Base-by-base conservation (phyloP, 805 yeast species). In the Ogataea wickerhamii region DNA sequence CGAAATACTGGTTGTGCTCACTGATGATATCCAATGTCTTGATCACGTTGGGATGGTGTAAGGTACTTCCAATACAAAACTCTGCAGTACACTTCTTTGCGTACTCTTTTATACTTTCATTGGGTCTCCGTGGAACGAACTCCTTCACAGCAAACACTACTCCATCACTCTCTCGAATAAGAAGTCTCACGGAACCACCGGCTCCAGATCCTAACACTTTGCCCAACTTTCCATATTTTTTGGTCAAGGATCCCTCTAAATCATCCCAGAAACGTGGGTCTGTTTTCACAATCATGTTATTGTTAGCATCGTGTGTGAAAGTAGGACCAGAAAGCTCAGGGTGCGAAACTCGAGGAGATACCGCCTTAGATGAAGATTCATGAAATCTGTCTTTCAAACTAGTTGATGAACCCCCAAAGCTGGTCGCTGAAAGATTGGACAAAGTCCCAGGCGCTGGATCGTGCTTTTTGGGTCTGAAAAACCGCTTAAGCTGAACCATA, bases 51-150 rank as follows among this genome's bases (percentile, higher is more conserved):
- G 91, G 87, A 62, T 85, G 93, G 49, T 80, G 83, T 42, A 85
- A 67, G 16, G 91, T 82, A 17, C 87, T 79, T 12, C 95, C 95
- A 41, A 85, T 83, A 63, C 93, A 82, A 58, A 82, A 85, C 56
- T 85, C 95, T n/a, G 89, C 87, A 1, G 91, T 84, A 56, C 89
- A 83, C 64, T 85, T 85, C 49, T 82, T 79, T n/a, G 88, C 83
- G 55, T 85, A 85, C 47, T 85, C 93, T 56, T 80, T 80, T 40
- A 78, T 70, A 7, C 78, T 63, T 56, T 85, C 95, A 53, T 76
- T 80, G 27, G 80, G 74, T 55, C 82, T 71, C 45, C 84, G 71
- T 11, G 86, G 76, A 51, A 91, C 73, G 53, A 85, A 85, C 60
- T 85, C 91, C 55, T 85, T 85, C 13, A 85, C 93, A 1, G 95